Percentiles rank a stretch among this genome's conserved stretches.
phyloP scores from a whole-genome alignment of 2,329 filamentous ascomycete genomes.

The Tympanopsis confertula region DNA sequence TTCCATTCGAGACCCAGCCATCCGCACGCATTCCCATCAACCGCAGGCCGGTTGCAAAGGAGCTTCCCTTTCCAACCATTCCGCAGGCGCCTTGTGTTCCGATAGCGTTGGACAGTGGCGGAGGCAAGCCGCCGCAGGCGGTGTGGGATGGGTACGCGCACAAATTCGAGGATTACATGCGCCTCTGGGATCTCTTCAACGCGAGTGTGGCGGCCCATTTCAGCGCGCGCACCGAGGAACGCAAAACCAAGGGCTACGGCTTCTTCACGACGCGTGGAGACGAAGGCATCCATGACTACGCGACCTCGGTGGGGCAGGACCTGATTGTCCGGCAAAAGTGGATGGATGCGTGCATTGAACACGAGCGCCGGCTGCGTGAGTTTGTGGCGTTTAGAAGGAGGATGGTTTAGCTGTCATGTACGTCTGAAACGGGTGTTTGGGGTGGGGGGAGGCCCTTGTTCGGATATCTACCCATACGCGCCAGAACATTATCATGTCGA shows the following conservation, averaged over 20 bases:
- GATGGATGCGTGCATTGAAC: slow-evolving; percentile 44
- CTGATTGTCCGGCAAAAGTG: slow-evolving; percentile 49
- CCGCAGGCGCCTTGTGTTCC: slow-evolving; percentile 38
- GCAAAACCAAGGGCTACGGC: slow-evolving; percentile 26
- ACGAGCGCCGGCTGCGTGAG: slow-evolving; percentile 44
- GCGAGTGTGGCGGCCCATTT: slow-evolving; percentile 43
- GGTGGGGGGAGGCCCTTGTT: too few relatives aligned
- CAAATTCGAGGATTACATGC: slow-evolving; percentile 41
- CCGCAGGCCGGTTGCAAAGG: slow-evolving; percentile 14
- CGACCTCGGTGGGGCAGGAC: slow-evolving; percentile 51
- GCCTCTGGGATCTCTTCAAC: slow-evolving; percentile 37
- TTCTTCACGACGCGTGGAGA: slow-evolving; percentile 27
- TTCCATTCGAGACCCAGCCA: slow-evolving; percentile 43
- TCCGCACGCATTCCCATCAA: slow-evolving; percentile 25
- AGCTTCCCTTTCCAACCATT: slow-evolving; percentile 31
- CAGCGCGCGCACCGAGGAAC: slow-evolving; percentile 31
- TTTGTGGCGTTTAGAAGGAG: slow-evolving; percentile 36
- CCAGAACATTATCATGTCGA: too few relatives aligned
- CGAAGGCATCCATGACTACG: slow-evolving; percentile 42
- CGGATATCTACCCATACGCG: too few relatives aligned
- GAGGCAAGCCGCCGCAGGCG: slow-evolving; percentile 26
- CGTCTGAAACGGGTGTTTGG: too few relatives aligned
- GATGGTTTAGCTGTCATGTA: slow-evolving; percentile 26
- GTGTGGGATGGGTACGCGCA: slow-evolving; percentile 38
- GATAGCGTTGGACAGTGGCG: slow-evolving; percentile 25